Conservation (phyloP, 1,284 basidiomycete species). For the Ganoderma sinense region DNA sequence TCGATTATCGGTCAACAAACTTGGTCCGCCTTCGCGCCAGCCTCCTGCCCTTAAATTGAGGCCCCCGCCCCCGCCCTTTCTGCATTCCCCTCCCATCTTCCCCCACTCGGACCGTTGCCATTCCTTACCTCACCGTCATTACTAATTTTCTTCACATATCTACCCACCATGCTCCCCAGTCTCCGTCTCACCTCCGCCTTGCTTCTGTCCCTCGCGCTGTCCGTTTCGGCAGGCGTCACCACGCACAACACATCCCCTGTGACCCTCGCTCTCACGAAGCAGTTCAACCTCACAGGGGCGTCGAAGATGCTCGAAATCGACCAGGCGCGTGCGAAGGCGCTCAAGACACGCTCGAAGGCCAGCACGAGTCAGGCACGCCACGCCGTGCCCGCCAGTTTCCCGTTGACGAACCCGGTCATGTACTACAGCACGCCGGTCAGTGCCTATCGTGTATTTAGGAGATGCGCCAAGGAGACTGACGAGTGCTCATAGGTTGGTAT, state of each 20-base stretch:
- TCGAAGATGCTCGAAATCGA: slow-evolving; percentile 31
- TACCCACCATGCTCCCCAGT: slow-evolving; percentile 18
- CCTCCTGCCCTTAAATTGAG: slow-evolving; percentile 18
- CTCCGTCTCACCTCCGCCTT: slow-evolving; percentile 6
- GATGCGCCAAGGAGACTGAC: not conserved
- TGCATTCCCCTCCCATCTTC: slow-evolving; percentile 5
- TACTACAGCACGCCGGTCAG: slow-evolving; percentile 35
- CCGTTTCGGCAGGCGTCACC: slow-evolving; percentile 14
- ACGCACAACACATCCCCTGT: slow-evolving; percentile 25
- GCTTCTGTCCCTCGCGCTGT: slow-evolving; percentile 5
- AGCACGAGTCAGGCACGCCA: not conserved
- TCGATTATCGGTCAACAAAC: slow-evolving; percentile 1
- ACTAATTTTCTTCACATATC: not conserved
- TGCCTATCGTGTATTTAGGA: not conserved
- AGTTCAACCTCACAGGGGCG: slow-evolving; percentile 30
- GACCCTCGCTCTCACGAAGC: slow-evolving; percentile 32
- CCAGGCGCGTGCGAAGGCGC: slow-evolving; percentile 31
- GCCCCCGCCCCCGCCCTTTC: slow-evolving; percentile 9
- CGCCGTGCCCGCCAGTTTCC: slow-evolving; percentile 19
- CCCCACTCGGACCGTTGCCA: not conserved
- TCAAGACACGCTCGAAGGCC: slow-evolving; percentile 16
- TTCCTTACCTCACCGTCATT: not conserved
- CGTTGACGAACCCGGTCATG: slow-evolving; percentile 32
- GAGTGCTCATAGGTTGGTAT: slow-evolving; percentile 26
- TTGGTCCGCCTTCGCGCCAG: not conserved